Percentiles rank a stretch among this genome's conserved stretches.
These are phyloP conservation scores for Cyathus striatus DNA, from an alignment of 768 basidiomycete genomes.

Conservation along the genomic window DNA sequence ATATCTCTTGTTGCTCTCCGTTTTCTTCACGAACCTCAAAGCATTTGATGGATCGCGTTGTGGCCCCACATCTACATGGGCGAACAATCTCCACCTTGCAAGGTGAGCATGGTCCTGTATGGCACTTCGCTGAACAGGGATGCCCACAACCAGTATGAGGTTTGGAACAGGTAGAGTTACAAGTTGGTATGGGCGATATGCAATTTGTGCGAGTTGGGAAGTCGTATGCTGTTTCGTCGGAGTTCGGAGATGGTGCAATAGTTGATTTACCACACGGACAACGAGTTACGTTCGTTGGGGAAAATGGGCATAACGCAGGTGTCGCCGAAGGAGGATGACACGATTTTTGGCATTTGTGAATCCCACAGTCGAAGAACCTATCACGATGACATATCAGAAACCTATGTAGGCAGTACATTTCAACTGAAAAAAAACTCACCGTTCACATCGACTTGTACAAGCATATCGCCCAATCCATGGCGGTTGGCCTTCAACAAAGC, in stretches of 20 bases:
- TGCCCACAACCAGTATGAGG: slow-evolving; percentile 67
- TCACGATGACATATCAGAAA: slow-evolving; percentile 3
- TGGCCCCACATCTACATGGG: slow-evolving; percentile 85
- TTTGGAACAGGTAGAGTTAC: slow-evolving; percentile 63
- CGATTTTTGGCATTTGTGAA: slow-evolving; percentile 64
- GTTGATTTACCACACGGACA: slow-evolving; percentile 81
- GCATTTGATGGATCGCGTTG: slow-evolving; percentile 54
- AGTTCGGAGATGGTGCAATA: slow-evolving; percentile 33
- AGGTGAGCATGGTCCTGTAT: slow-evolving; percentile 75
- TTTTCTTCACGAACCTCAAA: slow-evolving; percentile 31
- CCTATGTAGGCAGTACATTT: no score
- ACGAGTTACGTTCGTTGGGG: slow-evolving; percentile 58
- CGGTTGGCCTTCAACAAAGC: slow-evolving; percentile 33
- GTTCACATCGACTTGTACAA: slow-evolving; percentile 59
- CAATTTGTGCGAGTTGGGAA: slow-evolving; percentile 51
- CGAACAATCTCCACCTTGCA: slow-evolving; percentile 66
- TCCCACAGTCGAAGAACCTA: slow-evolving; percentile 73
- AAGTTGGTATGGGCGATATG: slow-evolving; percentile 77
- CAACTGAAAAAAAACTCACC: slow-evolving; percentile 28
- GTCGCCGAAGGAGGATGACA: slow-evolving; percentile 72
- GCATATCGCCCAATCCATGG: slow-evolving; percentile 59
- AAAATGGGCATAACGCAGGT: slow-evolving; percentile 64
- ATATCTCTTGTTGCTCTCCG: slow-evolving; percentile 44
- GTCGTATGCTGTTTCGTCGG: slow-evolving; percentile 18
- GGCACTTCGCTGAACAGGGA: slow-evolving; percentile 64